Conservation (phyloP, 202 grass and related monocot species). For the Zizania palustris region DNA sequence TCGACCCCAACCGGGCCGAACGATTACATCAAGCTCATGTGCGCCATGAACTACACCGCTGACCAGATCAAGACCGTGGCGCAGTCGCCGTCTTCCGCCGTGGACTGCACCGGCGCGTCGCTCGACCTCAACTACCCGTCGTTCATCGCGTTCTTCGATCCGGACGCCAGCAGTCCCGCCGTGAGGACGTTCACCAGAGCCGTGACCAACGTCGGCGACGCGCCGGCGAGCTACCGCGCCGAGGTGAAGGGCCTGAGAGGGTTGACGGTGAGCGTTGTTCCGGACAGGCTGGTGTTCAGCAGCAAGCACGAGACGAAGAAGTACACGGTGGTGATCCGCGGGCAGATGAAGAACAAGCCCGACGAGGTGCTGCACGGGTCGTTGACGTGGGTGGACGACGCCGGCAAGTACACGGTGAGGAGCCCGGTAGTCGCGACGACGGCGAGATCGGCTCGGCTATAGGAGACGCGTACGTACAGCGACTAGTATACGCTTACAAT, state of each 20-base stretch:
- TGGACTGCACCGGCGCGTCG: slow-evolving; percentile 60
- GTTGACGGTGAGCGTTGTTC: slow-evolving; percentile 51
- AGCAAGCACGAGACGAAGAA: slow-evolving; percentile 63
- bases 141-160: slow-evolving; percentile 64
- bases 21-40: slow-evolving; percentile 68
- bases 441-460: slow-evolving; percentile 26
- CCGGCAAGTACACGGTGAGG: slow-evolving; percentile 70
- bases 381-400: slow-evolving; percentile 72
- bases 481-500: not conserved
- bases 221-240: slow-evolving; percentile 53
- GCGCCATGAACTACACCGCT: slow-evolving; percentile 75
- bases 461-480: not conserved
- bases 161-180: not conserved
- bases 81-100: slow-evolving; percentile 18
- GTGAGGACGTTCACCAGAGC: slow-evolving; percentile 50
- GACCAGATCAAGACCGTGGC: slow-evolving; percentile 68
- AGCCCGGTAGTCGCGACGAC: slow-evolving; percentile 74
- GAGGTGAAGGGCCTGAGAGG: slow-evolving; percentile 49
- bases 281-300: slow-evolving; percentile 50
- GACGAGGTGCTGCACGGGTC: slow-evolving; percentile 59
- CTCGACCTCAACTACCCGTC: slow-evolving; percentile 89
- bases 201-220: slow-evolving; percentile 68
- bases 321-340: slow-evolving; percentile 61
- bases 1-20: slow-evolving; percentile 48
- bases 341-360: slow-evolving; percentile 44